Evolutionary conservation across 2,329 filamentous ascomycete species (phyloP), one percentile per base, ranked within the genome.

Genomic region (Paecilomyces sp.): DNA sequence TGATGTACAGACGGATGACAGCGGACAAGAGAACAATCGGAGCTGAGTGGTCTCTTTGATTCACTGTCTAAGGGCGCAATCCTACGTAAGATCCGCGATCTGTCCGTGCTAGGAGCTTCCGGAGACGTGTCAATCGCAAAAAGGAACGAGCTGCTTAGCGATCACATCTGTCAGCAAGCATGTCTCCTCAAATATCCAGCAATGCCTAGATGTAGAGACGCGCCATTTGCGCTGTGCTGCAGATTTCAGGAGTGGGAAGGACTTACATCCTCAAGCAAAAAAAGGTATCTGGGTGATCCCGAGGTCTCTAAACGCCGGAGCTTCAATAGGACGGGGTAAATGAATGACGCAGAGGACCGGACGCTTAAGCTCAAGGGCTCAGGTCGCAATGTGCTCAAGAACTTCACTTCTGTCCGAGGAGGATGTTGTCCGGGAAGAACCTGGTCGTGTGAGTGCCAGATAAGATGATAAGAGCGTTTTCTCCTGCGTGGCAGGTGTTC

Each of bases 381-480:
- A 47, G 41, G n/a, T 18, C n/a, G n/a, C 15, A 47, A 47, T 15
- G 41, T 9, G 41, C 9, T 15, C 41, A 18, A 47, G n/a, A 47
- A 47, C 41, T 13, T 15, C 25, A 47, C 41, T 13, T 15, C 25
- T 15, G 51, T 54, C 50, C 7, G 33, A 56, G 22, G 13, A 56
- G 18, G 55, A 41, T 47, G 12, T 25, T 15, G 7, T 22, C 22
- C 15, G 25, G 55, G 33, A 56, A 41, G 33, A 56, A 7, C 18
- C 31, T 15, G 33, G 33, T 56, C 18, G 55, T 15, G 30, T 50
- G 31, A 25, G 47, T 54, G 15, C 12, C 4, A 24, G 58, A 60
- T 60, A 60, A 60, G 58, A 54, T 36, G 58, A 60, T 60, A 57
- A 60, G 58, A 24, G 34, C 41, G 47, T 53, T 53, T 53, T 53